Evolutionary conservation across 1,284 basidiomycete species (phyloP), one percentile per base, ranked within the genome.

Genomic region (Rhodotorula glutinis): DNA sequence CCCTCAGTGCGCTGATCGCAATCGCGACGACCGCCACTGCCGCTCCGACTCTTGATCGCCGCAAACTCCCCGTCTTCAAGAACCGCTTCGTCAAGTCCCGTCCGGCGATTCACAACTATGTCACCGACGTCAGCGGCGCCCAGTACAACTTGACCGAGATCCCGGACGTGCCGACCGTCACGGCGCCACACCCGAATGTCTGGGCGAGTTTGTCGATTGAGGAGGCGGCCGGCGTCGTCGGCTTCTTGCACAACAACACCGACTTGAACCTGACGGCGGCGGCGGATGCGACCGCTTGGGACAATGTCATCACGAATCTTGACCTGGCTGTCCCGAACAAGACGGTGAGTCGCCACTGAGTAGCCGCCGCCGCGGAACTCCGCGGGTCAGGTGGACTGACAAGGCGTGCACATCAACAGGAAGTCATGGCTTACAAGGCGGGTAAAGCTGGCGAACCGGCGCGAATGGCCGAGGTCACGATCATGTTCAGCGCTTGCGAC

Each of bases 191-290:
- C 60, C 44, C 63, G 41, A 79, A 79, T 62, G 69, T 78, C 60
- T 79, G 75, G 74, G 60, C 63, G 2, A 67, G 59, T 1, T 63
- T 79, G 17, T 62, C 70, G 17, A 66, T 70, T 57, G 75, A 77
- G 25, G 78, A 79, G 63, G 77, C 78, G 4, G 76, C 75, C 2
- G 56, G 51, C 3, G 75, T 78, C 56, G 67, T 74, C 25, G 25
- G 11, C 19, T 77, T 73, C 63, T 70, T 79, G 4, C 75, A 76
- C 65, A 60, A 73, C 11, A 70, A 75, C 54, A 55, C 63, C 4
- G 67, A 62, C 14, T 69, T 79, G 38, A 78, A 79, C 65, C 59
- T 79, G n/a, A 79, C 78, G 1, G 71, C 74, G 0, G 70, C 71
- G 0, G 71, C 60, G 10, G 74, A 77, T 53, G 77, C 78, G 2